Conservation (phyloP, 768 basidiomycete species). For the Amanita pallidorosea region DNA sequence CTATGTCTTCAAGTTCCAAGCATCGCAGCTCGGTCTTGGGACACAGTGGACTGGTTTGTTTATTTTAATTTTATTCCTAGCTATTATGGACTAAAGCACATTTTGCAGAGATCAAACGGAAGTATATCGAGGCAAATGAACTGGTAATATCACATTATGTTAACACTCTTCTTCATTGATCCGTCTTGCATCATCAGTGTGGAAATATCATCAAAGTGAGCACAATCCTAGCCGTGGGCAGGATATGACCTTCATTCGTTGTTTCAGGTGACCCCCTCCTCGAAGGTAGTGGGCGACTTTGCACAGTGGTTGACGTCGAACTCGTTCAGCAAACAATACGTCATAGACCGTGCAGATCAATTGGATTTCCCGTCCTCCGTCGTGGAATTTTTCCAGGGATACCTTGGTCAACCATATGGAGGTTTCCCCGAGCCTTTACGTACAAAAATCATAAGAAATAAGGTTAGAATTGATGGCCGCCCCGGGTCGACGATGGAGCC, state of each 20-base stretch:
- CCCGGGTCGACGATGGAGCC: conserved; percentile 85
- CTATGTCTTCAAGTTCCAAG: conserved; percentile 74
- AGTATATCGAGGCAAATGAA: conserved; percentile 96
- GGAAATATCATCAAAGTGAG: conserved; percentile 90
- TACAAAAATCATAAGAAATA: conserved; percentile 83
- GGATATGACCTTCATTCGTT: background rate
- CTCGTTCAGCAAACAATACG: conserved; percentile 77
- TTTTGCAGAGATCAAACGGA: conserved; percentile 82
- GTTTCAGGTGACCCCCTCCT: conserved; percentile 84
- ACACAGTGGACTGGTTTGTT: conserved; percentile 83
- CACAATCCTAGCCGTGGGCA: too few relatives aligned
- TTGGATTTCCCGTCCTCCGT: conserved; percentile 98
- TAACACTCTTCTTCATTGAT: conserved; percentile 6
- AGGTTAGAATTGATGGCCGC: conserved; percentile 86
- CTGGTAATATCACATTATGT: conserved; percentile 43
- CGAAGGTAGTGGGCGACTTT: conserved; percentile 98
- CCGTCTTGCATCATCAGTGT: conserved; percentile 39
- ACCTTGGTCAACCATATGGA: conserved; percentile 94
- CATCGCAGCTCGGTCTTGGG: conserved; percentile 90
- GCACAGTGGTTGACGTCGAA: conserved; percentile 99
- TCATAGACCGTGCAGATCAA: conserved; percentile 73
- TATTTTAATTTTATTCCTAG: conserved; percentile 5
- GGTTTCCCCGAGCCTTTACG: conserved; percentile 98
- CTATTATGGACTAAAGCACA: conserved; percentile 7
- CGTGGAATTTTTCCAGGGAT: conserved; percentile 98